Conservation (phyloP, 2,329 filamentous ascomycete species). For the Tolypocladium tundrense region DNA sequence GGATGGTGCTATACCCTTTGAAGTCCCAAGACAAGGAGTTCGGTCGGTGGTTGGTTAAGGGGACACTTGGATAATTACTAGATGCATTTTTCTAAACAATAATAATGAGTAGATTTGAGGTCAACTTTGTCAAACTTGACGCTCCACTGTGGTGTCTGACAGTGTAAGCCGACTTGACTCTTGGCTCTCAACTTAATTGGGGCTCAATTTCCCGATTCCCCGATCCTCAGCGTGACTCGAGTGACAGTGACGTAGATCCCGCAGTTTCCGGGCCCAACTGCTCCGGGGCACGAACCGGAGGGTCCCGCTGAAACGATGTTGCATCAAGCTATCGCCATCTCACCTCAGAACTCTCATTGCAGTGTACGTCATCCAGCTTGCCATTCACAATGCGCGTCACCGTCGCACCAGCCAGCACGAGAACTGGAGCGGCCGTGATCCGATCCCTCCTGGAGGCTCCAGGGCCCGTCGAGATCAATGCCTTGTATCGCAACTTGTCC, state of each 20-base stretch:
- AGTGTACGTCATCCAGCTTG: neutral
- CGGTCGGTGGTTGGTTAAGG: neutral
- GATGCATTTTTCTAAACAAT: neutral
- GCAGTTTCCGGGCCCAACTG: neutral
- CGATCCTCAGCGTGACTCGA: no score
- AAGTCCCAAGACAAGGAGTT: neutral
- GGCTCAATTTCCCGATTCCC: no score
- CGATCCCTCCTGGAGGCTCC: slow-evolving; percentile 14
- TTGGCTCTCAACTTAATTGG: no score
- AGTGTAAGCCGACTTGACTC: no score
- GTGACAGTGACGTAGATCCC: neutral
- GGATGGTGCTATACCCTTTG: neutral
- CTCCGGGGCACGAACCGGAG: no score
- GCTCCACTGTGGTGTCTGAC: no score
- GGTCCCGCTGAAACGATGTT: no score
- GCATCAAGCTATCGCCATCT: no score
- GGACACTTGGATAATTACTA: neutral
- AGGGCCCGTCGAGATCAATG: slow-evolving; percentile 9
- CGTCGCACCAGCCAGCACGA: slow-evolving; percentile 21
- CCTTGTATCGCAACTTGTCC: slow-evolving; percentile 17
- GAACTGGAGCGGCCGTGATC: slow-evolving; percentile 18
- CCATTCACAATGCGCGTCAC: slow-evolving; percentile 13
- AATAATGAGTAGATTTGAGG: neutral
- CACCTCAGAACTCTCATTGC: neutral
- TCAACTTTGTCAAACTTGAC: no score